Evolutionary conservation across 148 eudicot genomes (phyloP).

Genomic region (Hydrangea macrophylla): DNA sequence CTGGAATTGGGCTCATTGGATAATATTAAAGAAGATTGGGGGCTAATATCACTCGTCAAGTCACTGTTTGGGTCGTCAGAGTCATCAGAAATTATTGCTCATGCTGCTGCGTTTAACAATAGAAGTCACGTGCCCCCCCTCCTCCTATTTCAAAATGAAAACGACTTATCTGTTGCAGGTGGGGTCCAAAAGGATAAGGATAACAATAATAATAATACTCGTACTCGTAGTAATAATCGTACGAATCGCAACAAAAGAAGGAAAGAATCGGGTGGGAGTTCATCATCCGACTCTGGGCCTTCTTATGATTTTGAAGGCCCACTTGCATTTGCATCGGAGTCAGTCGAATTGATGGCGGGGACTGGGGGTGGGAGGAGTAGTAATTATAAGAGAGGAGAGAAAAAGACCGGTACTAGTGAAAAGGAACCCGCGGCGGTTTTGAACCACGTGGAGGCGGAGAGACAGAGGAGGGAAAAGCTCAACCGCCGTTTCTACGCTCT

Average conservation of each 20-base stretch:
- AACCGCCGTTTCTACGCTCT: constrained; percentile 52
- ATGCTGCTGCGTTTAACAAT: too few species aligned
- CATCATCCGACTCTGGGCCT: constrained; percentile 11
- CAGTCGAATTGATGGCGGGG: too few species aligned
- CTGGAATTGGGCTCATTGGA: constrained; percentile 32
- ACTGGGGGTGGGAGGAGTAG: too few species aligned
- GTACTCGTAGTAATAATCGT: not conserved
- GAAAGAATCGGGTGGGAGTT: not conserved
- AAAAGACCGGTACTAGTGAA: constrained; percentile 16
- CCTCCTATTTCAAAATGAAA: too few species aligned
- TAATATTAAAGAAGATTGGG: constrained; percentile 19
- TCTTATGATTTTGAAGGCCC: constrained; percentile 8
- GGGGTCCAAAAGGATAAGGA: not conserved
- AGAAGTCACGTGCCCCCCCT: too few species aligned
- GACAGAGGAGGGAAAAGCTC: constrained; percentile 53
- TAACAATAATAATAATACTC: not conserved
- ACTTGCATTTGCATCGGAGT: not conserved
- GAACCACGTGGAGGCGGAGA: constrained; percentile 59
- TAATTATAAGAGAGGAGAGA: constrained; percentile 13
- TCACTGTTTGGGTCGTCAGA: constrained; percentile 14
- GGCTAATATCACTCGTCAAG: constrained; percentile 5
- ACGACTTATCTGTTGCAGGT: not conserved
- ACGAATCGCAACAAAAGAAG: too few species aligned
- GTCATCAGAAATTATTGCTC: not conserved
- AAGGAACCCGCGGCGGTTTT: constrained; percentile 8